These are phyloP conservation scores for Grigorovia humatica DNA, from an alignment of 805 yeast species.

Conservation along the genomic window DNA sequence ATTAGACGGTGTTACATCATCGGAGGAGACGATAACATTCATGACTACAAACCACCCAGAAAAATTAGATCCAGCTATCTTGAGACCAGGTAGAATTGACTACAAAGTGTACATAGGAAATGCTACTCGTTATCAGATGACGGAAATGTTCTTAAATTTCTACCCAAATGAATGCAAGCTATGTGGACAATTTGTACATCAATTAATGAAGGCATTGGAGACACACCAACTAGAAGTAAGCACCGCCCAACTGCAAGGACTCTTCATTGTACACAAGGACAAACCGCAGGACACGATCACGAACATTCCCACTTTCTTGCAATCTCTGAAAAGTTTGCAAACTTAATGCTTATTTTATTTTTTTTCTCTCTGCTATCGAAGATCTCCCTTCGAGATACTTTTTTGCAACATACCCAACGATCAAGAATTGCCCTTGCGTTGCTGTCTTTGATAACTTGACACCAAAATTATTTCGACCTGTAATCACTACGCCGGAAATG, in stretches of 20 bases:
- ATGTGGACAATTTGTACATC: conserved; percentile 31
- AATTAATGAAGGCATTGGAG: conserved; percentile 4
- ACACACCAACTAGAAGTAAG: conserved; percentile 33
- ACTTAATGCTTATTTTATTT: background rate
- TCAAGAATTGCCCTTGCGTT: too few relatives aligned
- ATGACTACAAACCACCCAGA: conserved; percentile 99
- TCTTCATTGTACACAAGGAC: conserved; percentile 84
- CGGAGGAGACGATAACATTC: conserved; percentile 91
- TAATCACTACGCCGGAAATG: background rate
- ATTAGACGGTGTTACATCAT: conserved; percentile 93
- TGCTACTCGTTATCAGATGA: conserved; percentile 75
- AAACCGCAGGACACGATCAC: conserved; percentile 66
- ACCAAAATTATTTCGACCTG: too few relatives aligned
- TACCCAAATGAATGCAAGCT: conserved; percentile 56
- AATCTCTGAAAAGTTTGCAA: conserved; percentile 1
- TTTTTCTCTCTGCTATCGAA: background rate
- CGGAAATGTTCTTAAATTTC: conserved; percentile 78
- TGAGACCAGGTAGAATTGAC: conserved; percentile 93
- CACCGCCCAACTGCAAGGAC: conserved; percentile 92
- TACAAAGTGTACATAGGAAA: conserved; percentile 72
- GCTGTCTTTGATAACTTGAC: background rate
- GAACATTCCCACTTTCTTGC: conserved; percentile 38
- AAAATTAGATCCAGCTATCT: conserved; percentile 78
- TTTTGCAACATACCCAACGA: background rate
- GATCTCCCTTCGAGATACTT: background rate